Conservation (phyloP, 495 filamentous ascomycete genomes). For the Daldinia childiae region DNA sequence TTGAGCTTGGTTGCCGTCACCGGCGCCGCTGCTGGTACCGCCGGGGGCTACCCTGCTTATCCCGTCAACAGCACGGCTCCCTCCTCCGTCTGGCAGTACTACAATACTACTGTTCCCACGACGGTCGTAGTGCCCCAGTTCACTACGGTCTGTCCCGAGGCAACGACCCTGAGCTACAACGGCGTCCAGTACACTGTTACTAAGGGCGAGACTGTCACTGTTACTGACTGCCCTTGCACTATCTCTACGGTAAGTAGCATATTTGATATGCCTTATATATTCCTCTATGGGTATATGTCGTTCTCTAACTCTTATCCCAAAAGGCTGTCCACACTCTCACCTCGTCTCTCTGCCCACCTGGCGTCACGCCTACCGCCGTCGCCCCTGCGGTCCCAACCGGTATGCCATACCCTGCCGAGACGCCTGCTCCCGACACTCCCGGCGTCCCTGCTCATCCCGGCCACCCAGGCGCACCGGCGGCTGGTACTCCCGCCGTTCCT, state of each 20-base stretch:
- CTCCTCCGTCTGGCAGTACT: slow-evolving; percentile 37
- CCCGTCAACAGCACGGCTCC: slow-evolving; percentile 19
- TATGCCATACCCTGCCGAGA: background rate
- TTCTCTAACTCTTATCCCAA: background rate
- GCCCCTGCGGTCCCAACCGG: slow-evolving; percentile 18
- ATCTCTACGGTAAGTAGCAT: slow-evolving; percentile 40
- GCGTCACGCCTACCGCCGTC: slow-evolving; percentile 30
- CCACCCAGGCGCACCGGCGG: background rate
- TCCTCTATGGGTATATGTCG: background rate
- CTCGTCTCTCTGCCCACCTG: slow-evolving; percentile 28
- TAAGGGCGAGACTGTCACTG: slow-evolving; percentile 36
- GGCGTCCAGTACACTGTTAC: slow-evolving; percentile 44
- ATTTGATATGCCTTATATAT: no score
- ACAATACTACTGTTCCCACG: slow-evolving; percentile 40
- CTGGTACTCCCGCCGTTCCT: background rate
- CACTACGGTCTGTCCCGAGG: slow-evolving; percentile 44
- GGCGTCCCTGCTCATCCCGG: background rate
- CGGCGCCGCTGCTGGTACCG: slow-evolving; percentile 34
- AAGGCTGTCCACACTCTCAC: slow-evolving; percentile 26
- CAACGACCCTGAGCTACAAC: slow-evolving; percentile 42
- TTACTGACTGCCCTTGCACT: slow-evolving; percentile 48
- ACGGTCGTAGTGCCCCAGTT: slow-evolving; percentile 38
- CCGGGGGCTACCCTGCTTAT: background rate
- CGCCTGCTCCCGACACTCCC: background rate
- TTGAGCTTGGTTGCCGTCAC: slow-evolving; percentile 40